Percentiles rank a stretch among this genome's conserved stretches.
These are phyloP conservation scores for Cunninghamia lanceolata DNA, from an alignment of 75 land plant species.

Conservation along the genomic window DNA sequence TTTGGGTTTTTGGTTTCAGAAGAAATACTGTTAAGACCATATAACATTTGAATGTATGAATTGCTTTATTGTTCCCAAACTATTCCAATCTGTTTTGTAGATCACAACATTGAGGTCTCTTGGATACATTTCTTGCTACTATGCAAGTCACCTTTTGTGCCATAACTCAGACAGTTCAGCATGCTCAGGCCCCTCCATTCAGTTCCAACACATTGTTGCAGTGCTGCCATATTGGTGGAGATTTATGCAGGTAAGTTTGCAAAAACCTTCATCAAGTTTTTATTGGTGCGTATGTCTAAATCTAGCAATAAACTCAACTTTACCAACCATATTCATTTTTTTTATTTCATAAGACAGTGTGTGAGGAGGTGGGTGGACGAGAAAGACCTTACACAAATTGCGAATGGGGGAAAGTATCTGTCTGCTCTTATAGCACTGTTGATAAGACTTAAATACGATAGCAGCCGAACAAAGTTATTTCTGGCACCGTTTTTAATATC, in stretches of 20 bases:
- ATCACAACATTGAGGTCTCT: conserved; percentile 17
- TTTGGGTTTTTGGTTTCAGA: background rate
- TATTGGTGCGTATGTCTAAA: background rate
- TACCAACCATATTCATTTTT: background rate
- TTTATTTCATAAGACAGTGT: conserved; percentile 28
- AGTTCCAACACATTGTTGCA: conserved; percentile 11
- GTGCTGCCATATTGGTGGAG: conserved; percentile 38
- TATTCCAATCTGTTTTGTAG: conserved; percentile 6
- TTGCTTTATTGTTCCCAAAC: background rate
- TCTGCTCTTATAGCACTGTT: conserved; percentile 49
- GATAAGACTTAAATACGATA: conserved; percentile 34
- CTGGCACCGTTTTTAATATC: conserved; percentile 17
- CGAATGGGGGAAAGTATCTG: conserved; percentile 51
- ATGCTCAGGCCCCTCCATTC: conserved; percentile 11
- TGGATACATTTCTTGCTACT: conserved; percentile 25
- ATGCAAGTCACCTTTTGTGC: conserved; percentile 7
- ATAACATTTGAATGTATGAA: background rate
- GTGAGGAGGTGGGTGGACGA: conserved; percentile 42
- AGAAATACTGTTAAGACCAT: too few relatives aligned
- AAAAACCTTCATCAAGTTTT: background rate
- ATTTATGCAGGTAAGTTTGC: conserved; percentile 30
- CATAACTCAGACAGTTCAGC: background rate
- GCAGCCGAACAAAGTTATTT: conserved; percentile 14
- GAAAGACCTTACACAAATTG: conserved; percentile 36
- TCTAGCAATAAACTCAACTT: background rate